Percentiles rank a stretch among this genome's conserved stretches.
Conservation (phyloP, 257 asterid species). For the Nicotiana benthamiana region DNA sequence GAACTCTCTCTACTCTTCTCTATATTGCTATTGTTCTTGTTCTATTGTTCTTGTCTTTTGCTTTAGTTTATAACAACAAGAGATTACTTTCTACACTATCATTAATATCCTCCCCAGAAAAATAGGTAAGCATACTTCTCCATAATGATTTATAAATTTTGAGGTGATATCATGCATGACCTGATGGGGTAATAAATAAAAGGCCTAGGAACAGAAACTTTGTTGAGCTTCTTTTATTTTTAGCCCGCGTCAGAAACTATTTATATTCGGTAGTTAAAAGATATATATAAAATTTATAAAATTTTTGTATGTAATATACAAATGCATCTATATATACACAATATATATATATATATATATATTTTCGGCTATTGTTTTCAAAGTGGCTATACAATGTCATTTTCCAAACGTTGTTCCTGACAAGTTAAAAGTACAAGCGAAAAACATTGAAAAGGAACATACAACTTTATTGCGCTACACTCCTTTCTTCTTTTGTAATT, state of each 20-base stretch:
- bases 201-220: neutral
- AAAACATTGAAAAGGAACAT: slow-evolving; percentile 2
- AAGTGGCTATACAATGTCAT: too few relatives aligned
- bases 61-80: too few relatives aligned
- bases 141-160: neutral
- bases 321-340: too few relatives aligned
- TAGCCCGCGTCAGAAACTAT: too few relatives aligned
- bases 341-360: too few relatives aligned
- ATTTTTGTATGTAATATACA: too few relatives aligned
- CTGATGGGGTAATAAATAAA: neutral
- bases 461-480: neutral
- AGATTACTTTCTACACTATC: neutral
- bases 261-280: too few relatives aligned
- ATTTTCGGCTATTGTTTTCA: too few relatives aligned
- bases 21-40: too few relatives aligned
- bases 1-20: too few relatives aligned
- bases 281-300: too few relatives aligned
- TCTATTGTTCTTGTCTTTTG: too few relatives aligned
- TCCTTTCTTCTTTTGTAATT: neutral
- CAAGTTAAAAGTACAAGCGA: neutral
- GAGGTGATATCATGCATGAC: slow-evolving; percentile 6
- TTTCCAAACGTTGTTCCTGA: neutral
- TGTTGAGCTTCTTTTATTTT: neutral
- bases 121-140: neutral
- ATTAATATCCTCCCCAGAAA: neutral